Evolutionary conservation across 1,139 yeast genomes (phyloP), one percentile per base, ranked within the genome.

Genomic region (Lodderomyces pseudojiufengensis): DNA sequence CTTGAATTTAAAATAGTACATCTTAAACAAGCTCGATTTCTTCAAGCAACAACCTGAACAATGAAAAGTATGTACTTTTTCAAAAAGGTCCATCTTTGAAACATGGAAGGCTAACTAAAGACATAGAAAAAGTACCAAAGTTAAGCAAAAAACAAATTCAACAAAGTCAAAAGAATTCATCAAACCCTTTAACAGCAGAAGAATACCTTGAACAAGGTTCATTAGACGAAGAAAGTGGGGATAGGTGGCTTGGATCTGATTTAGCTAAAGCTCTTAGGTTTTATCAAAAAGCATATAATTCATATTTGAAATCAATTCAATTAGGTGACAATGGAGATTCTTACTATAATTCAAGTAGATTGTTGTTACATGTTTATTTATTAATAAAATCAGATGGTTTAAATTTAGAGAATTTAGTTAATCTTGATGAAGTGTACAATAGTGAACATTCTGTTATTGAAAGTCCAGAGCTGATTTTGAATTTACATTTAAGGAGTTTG

Each of bases 191-290:
- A 8, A 65, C 73, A 0, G 60, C 65, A 1, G 76, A 70, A 18
- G 78, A 71, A n/a, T 63, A 46, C 27, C 56, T 73, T n/a, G 74
- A 70, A 28, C 57, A 59, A 38, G 81, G 74, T 0, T 59, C 74
- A 2, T 53, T 54, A 9, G 73, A 70, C 34, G 82, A 76, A 47
- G 80, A 75, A 42, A 69, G 72, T 9, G 82, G 80, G 1, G 82
- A 76, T 45, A 54, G 81, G 37, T 76, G 81, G 81, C 52, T 71
- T 13, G 68, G 76, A 1, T 73, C 80, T 0, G 81, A 76, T 46
- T 50, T 76, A 23, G 55, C 78, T 4, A 76, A 76, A 45, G 69
- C 75, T 1, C 52, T 76, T 25, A 51, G 82, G 28, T 76, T 76
- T 47, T 76, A 73, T 50, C 76, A 75, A 45, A 60, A 63, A 36